A percentile compares a stretch with the other conserved stretches of the same genome.
phyloP scores from a whole-genome alignment of 2,329 filamentous ascomycete species.

The Byssoonygena ceratinophila region DNA sequence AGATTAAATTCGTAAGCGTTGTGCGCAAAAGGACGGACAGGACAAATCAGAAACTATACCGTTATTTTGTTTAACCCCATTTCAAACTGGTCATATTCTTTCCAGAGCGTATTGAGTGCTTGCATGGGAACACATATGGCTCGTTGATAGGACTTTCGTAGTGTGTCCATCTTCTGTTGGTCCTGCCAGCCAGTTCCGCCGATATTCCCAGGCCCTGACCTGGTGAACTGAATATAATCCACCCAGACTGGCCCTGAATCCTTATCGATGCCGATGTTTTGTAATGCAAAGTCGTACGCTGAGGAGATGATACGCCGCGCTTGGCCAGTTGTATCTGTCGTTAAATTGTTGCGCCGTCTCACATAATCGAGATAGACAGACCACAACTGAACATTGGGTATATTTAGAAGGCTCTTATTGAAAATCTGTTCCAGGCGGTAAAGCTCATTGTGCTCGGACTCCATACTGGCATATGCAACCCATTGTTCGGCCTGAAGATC shows the following conservation, averaged over 20 bases:
- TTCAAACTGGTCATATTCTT: conserved; percentile 95
- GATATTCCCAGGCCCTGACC: conserved; percentile 71
- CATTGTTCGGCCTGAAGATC: conserved; percentile 69
- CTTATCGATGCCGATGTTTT: conserved; percentile 81
- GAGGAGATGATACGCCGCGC: conserved; percentile 70
- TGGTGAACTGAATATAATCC: conserved; percentile 90
- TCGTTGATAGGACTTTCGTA: conserved; percentile 85
- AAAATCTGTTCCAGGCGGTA: conserved; percentile 74
- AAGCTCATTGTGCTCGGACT: conserved; percentile 76
- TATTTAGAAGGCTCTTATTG: conserved; percentile 62
- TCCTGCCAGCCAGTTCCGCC: conserved; percentile 90
- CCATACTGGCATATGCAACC: conserved; percentile 80
- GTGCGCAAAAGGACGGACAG: not conserved
- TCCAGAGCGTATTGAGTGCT: conserved; percentile 78
- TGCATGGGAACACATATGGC: conserved; percentile 80
- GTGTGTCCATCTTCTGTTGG: conserved; percentile 90
- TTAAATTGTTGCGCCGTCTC: conserved; percentile 78
- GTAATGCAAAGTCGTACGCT: conserved; percentile 85
- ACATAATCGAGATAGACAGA: conserved; percentile 92
- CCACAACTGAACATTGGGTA: conserved; percentile 81
- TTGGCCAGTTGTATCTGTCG: conserved; percentile 61
- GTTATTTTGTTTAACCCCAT: conserved; percentile 87
- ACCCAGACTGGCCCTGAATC: conserved; percentile 84
- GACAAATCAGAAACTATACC: conserved; percentile 37
- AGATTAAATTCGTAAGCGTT: conserved; percentile 7